A percentile compares a stretch with the other conserved stretches of the same genome.
phyloP scores from a whole-genome alignment of 495 filamentous ascomycete genomes.

The Tuber aestivum region DNA sequence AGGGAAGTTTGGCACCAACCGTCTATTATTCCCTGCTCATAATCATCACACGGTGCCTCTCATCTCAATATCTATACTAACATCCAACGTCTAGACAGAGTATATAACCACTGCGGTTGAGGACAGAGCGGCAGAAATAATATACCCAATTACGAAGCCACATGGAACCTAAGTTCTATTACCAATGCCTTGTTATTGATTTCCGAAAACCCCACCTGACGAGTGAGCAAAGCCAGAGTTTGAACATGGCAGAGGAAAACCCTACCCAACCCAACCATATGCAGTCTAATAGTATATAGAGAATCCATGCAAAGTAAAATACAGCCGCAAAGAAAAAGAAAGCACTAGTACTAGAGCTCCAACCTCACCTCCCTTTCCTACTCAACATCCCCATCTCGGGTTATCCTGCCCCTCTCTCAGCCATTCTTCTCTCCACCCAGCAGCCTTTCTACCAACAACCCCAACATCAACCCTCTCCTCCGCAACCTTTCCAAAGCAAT shows the following conservation, averaged over 20 bases:
- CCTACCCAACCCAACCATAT: background rate
- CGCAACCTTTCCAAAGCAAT: conserved; percentile 37
- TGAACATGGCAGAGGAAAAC: background rate
- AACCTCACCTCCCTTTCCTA: background rate
- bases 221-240: background rate
- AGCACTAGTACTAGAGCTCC: conserved; percentile 13
- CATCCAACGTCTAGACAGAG: background rate
- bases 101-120: background rate
- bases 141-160: background rate
- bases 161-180: background rate
- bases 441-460: conserved; percentile 28
- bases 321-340: conserved; percentile 8
- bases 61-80: background rate
- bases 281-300: conserved; percentile 10
- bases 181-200: background rate
- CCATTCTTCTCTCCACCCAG: conserved; percentile 31
- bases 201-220: background rate
- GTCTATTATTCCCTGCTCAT: background rate
- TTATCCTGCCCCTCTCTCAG: conserved; percentile 26
- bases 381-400: conserved; percentile 33
- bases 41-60: background rate
- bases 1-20: background rate
- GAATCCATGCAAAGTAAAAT: conserved; percentile 9
- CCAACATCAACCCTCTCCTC: conserved; percentile 33
- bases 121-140: background rate